Evolutionary conservation across 805 yeast genomes (phyloP).

Genomic region (Suhomyces sp.): DNA sequence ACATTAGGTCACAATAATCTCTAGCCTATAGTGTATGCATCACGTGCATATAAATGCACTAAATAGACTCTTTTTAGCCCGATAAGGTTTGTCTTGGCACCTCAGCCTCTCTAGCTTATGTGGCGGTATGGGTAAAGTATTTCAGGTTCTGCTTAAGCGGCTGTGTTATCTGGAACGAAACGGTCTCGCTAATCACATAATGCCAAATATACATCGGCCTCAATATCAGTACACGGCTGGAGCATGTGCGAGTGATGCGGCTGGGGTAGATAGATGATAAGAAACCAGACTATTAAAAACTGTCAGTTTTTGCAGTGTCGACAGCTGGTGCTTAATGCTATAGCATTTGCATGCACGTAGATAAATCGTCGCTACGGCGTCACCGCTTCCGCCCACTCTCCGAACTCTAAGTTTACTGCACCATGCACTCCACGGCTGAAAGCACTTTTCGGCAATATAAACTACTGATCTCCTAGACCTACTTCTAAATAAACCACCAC

Average conservation of each 20-base stretch:
- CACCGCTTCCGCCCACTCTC: background rate
- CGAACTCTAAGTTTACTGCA: background rate
- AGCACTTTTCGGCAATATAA: background rate
- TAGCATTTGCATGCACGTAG: background rate
- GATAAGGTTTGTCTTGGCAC: background rate
- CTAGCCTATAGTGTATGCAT: background rate
- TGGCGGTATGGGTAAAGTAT: background rate
- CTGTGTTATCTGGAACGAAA: background rate
- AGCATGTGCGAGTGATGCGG: background rate
- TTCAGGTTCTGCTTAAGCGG: background rate
- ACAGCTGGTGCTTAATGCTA: background rate
- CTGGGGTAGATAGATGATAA: background rate
- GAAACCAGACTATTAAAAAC: background rate
- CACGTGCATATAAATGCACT: background rate
- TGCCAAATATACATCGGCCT: background rate
- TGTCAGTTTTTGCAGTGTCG: background rate
- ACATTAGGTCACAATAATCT: background rate
- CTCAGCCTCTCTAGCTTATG: background rate
- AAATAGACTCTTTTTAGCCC: background rate
- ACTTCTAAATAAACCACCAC: background rate
- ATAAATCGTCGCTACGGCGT: background rate
- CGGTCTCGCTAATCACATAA: background rate
- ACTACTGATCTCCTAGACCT: background rate
- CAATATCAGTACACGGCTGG: background rate
- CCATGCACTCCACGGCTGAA: background rate